Evolutionary conservation across 148 eudicot genomes (phyloP), one percentile per base, ranked within the genome.

Genomic region (Tetragonia tetragonoides): DNA sequence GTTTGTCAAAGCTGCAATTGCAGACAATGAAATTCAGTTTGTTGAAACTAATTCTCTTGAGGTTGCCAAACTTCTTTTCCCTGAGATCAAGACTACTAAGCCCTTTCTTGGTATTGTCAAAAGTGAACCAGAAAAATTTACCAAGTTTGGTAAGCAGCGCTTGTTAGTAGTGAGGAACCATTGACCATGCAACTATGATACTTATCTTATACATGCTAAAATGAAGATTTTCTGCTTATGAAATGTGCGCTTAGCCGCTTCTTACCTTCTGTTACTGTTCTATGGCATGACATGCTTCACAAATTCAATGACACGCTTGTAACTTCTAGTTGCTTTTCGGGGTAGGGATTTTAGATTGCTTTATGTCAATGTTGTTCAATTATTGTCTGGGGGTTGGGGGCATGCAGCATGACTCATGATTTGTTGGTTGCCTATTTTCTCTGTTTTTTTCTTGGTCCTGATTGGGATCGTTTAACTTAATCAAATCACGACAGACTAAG

Each of bases 11-110:
- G 92, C 99, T 63, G 97, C 97, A 62, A 65, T 71, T 62, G 72
- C 82, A 77, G 92, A 95, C 75, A 86, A 85, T 88, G 99, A 95
- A 83, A 77, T 91, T 70, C 99, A 95, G 84, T 95, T 95, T 80
- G 86, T 91, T 75, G 96, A 86, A 86, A 95, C 99, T 37, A 82
- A 80, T 77, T 86, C 85, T 66, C 20, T 56, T 5, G 91, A 93
- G 64, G 82, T 87, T 65, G 91, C 99, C 67, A 85, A 78, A 57
- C 72, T 73, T 72, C 86, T 95, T 54, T 91, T 85, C 86, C 96
- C 89, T 61, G 86, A 84, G 77, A 77, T 77, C 47, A 85, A 79
- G 79, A 83, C 80, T 46, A 53, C 77, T 54, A 78, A 69, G 66
- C 84, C 77, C 49, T 91, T 88, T 75, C 77, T 92, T 79, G 99